Evolutionary conservation across 139 green algal species (phyloP).

Genomic region (Asterochloris sp.): DNA sequence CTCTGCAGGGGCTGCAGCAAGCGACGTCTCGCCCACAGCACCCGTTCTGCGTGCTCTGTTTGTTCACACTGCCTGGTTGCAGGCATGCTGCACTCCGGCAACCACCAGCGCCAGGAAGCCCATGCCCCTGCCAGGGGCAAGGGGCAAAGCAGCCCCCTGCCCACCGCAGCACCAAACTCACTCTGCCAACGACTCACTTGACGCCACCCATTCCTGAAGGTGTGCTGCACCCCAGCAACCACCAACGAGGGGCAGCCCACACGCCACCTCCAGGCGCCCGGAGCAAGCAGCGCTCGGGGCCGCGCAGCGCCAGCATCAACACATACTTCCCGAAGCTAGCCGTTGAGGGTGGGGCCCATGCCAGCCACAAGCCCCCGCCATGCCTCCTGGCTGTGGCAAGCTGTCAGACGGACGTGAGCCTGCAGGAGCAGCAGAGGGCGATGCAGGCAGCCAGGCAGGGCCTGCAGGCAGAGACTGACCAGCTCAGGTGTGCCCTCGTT

Average conservation of each 20-base stretch:
- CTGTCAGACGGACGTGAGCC: neutral
- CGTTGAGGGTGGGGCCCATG: neutral
- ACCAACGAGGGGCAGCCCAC: neutral
- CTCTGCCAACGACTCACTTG: neutral
- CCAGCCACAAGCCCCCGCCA: neutral
- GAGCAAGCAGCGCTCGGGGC: neutral
- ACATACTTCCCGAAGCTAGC: constrained; percentile 10
- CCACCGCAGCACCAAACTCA: neutral
- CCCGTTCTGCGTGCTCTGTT: no score
- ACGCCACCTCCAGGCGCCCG: neutral
- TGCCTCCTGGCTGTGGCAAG: neutral
- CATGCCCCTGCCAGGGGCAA: no score
- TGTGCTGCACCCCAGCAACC: neutral
- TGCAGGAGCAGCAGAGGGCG: neutral
- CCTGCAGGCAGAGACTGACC: neutral
- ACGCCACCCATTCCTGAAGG: neutral
- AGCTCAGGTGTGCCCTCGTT: neutral
- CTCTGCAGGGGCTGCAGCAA: no score
- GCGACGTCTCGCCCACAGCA: no score
- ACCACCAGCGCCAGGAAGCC: no score
- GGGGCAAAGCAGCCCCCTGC: neutral
- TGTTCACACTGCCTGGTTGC: no score
- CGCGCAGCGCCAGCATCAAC: constrained; percentile 18
- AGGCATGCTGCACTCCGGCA: no score
- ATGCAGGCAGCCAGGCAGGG: neutral